Evolutionary conservation across 2,329 filamentous ascomycete species (phyloP).

Genomic region (Cercospora sp.): DNA sequence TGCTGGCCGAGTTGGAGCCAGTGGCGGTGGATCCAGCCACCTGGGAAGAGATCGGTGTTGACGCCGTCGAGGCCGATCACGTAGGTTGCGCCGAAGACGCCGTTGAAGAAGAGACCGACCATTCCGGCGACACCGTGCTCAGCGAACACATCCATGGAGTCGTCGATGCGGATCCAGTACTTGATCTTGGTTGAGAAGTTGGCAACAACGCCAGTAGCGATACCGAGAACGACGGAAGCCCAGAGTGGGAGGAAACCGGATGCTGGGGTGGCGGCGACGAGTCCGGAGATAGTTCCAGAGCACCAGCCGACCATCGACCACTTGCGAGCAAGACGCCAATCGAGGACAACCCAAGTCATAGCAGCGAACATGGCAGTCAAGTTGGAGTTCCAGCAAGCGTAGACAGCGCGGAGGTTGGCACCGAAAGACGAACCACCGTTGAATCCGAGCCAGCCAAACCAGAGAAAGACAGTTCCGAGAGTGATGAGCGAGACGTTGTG

Average conservation of each 20-base stretch:
- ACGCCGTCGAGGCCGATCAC: slow-evolving; percentile 75
- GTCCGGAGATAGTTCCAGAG: slow-evolving; percentile 81
- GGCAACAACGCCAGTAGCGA: slow-evolving; percentile 66
- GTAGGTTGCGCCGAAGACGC: slow-evolving; percentile 66
- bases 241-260: slow-evolving; percentile 75
- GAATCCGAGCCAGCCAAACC: slow-evolving; percentile 99
- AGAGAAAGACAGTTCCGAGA: slow-evolving; percentile 90
- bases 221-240: slow-evolving; percentile 62
- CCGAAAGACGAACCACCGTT: slow-evolving; percentile 97
- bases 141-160: slow-evolving; percentile 87
- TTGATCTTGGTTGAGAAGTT: slow-evolving; percentile 86
- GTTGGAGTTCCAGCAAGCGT: slow-evolving; percentile 98
- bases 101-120: slow-evolving; percentile 75
- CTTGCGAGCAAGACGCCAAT: slow-evolving; percentile 91
- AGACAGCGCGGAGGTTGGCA: slow-evolving; percentile 73
- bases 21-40: slow-evolving; percentile 75
- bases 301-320: slow-evolving; percentile 95
- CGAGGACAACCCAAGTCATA: slow-evolving; percentile 91
- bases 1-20: slow-evolving; percentile 76
- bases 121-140: slow-evolving; percentile 86
- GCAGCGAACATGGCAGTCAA: slow-evolving; percentile 88
- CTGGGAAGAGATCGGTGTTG: slow-evolving; percentile 57
- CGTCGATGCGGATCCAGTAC: slow-evolving; percentile 77
- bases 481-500: slow-evolving; percentile 98
- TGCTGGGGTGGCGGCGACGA: slow-evolving; percentile 83